Evolutionary conservation across 2,329 filamentous ascomycete species (phyloP), one percentile per base, ranked within the genome.

Genomic region (Aspergillus arachidicola): DNA sequence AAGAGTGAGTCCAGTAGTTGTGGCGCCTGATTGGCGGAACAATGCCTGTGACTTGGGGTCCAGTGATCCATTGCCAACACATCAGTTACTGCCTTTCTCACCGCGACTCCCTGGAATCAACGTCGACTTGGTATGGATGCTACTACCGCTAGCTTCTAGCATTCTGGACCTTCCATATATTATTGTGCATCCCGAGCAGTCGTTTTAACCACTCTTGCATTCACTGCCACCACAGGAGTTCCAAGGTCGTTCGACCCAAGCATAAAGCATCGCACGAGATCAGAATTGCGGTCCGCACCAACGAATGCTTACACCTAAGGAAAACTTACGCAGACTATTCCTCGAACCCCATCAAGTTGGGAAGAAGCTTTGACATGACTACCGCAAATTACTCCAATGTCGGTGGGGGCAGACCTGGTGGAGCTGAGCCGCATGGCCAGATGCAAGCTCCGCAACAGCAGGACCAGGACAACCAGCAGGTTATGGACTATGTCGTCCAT

Each of bases 401-500:
- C 66, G 76, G 73, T 68, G 75, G 70, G 66, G 72, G 64, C 64
- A 75, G 77, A 71, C 73, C 73, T 62, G 72, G 69, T 59, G 72
- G 65, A 62, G 72, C 72, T 66, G 75, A 74, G 58, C 69, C 75
- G 59, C 69, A 68, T 36, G 69, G 68, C 57, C 72, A 73, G 54
- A 75, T 76, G 71, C 74, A 74, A 65, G 69, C 62, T 36, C 66
- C 64, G 28, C 70, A 80, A 32, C 30, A 32, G 19, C 48, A 53
- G 48, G n/a, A 53, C 12, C 48, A 14, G 48, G 77, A 75, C 65
- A 70, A 73, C 30, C 71, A 76, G 45, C 68, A 74, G 59, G 73
- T 83, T 23, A 67, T 77, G 63, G 74, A 73, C 51, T 73, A 78
- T 68, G 76, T 83, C 56, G 73, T 74, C 58, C 73, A 78, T 56